Percentiles rank a stretch among this genome's conserved stretches.
Conservation (phyloP, 371 early-diverging fungal genomes). For the Mortierella sp. region DNA sequence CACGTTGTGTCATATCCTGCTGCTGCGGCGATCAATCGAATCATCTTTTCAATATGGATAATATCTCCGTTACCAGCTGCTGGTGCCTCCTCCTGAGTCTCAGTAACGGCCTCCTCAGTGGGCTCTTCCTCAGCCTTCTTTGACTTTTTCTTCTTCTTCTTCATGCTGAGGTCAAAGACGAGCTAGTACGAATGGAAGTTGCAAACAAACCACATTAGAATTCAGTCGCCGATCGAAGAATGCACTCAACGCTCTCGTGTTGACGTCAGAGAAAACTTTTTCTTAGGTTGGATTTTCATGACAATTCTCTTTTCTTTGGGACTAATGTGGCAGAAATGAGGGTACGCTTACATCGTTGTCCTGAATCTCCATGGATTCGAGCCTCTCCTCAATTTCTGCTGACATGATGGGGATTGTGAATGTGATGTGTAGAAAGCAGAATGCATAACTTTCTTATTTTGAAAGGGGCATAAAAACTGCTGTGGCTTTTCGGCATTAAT, state of each 20-base stretch:
- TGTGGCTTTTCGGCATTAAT: constrained; percentile 14
- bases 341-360: constrained; percentile 42
- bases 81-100: constrained; percentile 47
- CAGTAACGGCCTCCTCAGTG: constrained; percentile 43
- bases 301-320: neutral
- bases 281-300: too few species aligned
- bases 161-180: constrained; percentile 4
- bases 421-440: constrained; percentile 19
- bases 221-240: neutral
- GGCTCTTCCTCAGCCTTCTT: constrained; percentile 59
- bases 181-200: neutral
- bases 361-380: constrained; percentile 53
- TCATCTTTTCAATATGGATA: neutral
- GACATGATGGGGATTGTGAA: constrained; percentile 35
- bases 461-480: constrained; percentile 10
- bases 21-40: neutral
- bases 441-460: constrained; percentile 15
- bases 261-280: neutral
- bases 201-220: neutral
- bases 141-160: constrained; percentile 9
- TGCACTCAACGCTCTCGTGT: neutral
- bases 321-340: neutral
- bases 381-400: constrained; percentile 53
- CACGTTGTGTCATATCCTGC: neutral
- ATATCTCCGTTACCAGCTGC: constrained; percentile 35